These are phyloP conservation scores for Calonectria henricotiae DNA, from an alignment of 2,329 filamentous ascomycete species.

Conservation along the genomic window DNA sequence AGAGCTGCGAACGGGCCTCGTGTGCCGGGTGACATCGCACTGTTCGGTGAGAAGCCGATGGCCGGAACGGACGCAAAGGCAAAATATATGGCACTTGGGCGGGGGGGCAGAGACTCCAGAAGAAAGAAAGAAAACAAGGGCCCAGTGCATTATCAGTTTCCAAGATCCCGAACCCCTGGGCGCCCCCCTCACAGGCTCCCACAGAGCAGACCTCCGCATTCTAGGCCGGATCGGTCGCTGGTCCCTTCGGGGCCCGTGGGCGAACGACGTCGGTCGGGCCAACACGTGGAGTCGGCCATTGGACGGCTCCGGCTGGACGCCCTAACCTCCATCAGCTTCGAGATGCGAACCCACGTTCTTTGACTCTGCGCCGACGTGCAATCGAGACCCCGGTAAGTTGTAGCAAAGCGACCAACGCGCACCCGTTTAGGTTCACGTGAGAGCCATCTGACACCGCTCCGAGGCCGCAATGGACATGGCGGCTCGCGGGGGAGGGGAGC, in stretches of 20 bases:
- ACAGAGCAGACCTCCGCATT: slow-evolving; percentile 29
- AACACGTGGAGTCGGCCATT: slow-evolving; percentile 50
- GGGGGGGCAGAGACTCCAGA: no score
- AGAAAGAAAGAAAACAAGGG: background rate
- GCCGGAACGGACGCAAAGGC: background rate
- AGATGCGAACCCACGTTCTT: slow-evolving; percentile 5
- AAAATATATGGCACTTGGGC: background rate
- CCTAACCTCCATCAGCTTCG: slow-evolving; percentile 22
- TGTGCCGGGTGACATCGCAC: no score
- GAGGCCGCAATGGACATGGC: background rate
- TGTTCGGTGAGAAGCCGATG: slow-evolving; percentile 8
- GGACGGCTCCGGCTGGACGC: slow-evolving; percentile 35
- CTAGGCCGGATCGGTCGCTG: slow-evolving; percentile 20
- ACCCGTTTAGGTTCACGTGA: slow-evolving; percentile 21
- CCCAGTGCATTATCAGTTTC: background rate
- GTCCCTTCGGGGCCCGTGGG: slow-evolving; percentile 21
- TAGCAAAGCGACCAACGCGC: background rate
- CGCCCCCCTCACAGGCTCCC: background rate
- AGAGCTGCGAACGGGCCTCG: background rate
- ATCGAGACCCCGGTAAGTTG: background rate
- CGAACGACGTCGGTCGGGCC: slow-evolving; percentile 41
- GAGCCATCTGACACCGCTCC: background rate
- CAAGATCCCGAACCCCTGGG: slow-evolving; percentile 1
- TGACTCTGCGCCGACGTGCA: slow-evolving; percentile 8
- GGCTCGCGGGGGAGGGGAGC: background rate